Evolutionary conservation across 176 grass and related monocot genomes (phyloP).

Genomic region (Eragrostis curvula): DNA sequence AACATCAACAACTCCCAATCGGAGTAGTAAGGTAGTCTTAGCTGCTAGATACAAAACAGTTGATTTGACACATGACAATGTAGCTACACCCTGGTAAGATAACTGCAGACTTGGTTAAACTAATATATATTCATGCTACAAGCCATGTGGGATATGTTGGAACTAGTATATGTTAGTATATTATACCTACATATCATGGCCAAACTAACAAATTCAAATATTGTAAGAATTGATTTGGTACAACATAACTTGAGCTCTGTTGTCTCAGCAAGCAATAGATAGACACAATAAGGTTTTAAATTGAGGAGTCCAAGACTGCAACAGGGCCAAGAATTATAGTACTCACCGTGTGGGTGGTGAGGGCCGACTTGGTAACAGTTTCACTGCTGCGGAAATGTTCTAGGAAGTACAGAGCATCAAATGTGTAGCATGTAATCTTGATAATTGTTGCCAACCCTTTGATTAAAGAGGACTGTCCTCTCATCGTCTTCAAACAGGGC

Average conservation of each 20-base stretch:
- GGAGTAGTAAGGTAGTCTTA: background rate
- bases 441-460: no score
- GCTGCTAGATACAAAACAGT: background rate
- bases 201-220: constrained; percentile 12
- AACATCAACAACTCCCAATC: no score
- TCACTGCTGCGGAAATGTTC: no score
- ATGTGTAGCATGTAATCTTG: no score
- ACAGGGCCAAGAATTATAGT: background rate
- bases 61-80: background rate
- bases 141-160: background rate
- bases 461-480: no score
- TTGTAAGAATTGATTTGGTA: background rate
- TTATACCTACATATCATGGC: background rate
- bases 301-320: background rate
- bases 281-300: background rate
- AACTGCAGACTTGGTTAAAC: constrained; percentile 3
- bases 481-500: no score
- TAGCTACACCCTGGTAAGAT: background rate
- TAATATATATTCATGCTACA: background rate
- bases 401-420: no score
- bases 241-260: background rate
- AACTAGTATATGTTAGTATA: constrained; percentile 12
- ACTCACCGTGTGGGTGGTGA: no score
- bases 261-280: background rate
- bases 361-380: no score